phyloP scores from a whole-genome alignment of 2,329 filamentous ascomycete species.

The Cyanodermella asteris region DNA sequence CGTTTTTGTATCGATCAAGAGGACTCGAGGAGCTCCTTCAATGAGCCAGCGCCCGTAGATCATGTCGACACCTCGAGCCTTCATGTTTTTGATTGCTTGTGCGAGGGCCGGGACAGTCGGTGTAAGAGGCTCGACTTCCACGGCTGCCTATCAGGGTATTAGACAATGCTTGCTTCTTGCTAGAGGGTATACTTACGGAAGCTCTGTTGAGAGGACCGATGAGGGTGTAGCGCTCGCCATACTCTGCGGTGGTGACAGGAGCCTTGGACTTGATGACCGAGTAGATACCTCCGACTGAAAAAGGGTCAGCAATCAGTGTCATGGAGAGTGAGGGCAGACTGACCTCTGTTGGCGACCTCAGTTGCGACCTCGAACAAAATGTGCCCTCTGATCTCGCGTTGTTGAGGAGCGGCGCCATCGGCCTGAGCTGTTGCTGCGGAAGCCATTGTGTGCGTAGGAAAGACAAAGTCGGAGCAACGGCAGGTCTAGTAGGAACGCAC shows the following conservation, averaged over 20 bases:
- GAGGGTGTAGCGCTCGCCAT: slow-evolving; percentile 90
- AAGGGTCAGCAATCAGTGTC: slow-evolving; percentile 8
- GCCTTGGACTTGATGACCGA: slow-evolving; percentile 98
- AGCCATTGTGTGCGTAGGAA: no score
- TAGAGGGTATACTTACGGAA: slow-evolving; percentile 38
- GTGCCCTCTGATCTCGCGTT: slow-evolving; percentile 74
- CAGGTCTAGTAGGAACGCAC: no score
- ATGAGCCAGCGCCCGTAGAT: slow-evolving; percentile 95
- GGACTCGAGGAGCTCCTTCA: slow-evolving; percentile 78
- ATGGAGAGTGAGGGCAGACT: slow-evolving; percentile 10
- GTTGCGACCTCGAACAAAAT: slow-evolving; percentile 92
- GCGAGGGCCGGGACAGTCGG: slow-evolving; percentile 61
- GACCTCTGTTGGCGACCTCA: slow-evolving; percentile 90
- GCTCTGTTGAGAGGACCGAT: slow-evolving; percentile 84
- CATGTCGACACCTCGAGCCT: slow-evolving; percentile 69
- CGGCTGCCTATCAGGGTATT: slow-evolving; percentile 48
- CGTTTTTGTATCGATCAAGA: slow-evolving; percentile 87
- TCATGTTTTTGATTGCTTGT: slow-evolving; percentile 78
- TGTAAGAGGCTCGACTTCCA: slow-evolving; percentile 86
- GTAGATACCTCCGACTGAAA: slow-evolving; percentile 84
- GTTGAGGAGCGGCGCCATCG: no score
- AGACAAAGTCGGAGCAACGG: no score
- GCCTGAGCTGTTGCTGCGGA: no score
- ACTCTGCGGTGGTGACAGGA: slow-evolving; percentile 89
- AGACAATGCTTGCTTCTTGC: slow-evolving; percentile 8